Base-by-base conservation (phyloP, 148 eudicot species). In the Polygonum aviculare region DNA sequence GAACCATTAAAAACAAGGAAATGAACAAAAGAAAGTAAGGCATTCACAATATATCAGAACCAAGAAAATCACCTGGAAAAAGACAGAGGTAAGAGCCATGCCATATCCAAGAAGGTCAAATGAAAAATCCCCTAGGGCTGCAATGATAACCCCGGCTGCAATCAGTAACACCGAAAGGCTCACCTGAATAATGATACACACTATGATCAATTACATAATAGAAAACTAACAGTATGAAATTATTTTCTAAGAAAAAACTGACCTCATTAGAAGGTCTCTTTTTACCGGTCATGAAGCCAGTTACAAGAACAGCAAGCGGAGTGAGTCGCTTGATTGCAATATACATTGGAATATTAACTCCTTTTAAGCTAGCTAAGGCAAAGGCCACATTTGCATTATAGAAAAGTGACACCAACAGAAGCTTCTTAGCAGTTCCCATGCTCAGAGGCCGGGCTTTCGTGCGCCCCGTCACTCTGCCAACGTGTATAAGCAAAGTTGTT, bases 281-380 rank as follows among this genome's bases (percentile, higher is more conserved):
- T 84, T 93, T 91, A 33, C 97, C 94, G 33, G 79, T 78, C 81
- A 86, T 87, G 82, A 88, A 87, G 62, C 99, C 97, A 82, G 96
- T 88, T 26, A 95, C 72, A 38, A 95, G 83, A 31, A 95, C 98
- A 79, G 98, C 91, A 79, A 92, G 94, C 15, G 98, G 98, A 2
- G 98, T 95, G 74, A 95, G 93, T 70, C 98, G 85, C 73, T 95
- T 95, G 67, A 95, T 90, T 15, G 98, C 98, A 81, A 95, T 95
- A 78, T 95, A 95, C 99, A 93, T 95, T 1, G 99, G 99, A 72
- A 95, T 91, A 83, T 95, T 95, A 65, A 95, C 97, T 75, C 99
- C 98, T 92, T 95, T 95, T 86, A 95, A 84, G 80, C 99, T 95
- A 65, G 98, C 97, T 74, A 95, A 91, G 81, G 97, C 99, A 87